Percentiles rank a stretch among this genome's conserved stretches.
Conservation (phyloP, 1,139 yeast genomes). For the Suhomyces maxii region DNA sequence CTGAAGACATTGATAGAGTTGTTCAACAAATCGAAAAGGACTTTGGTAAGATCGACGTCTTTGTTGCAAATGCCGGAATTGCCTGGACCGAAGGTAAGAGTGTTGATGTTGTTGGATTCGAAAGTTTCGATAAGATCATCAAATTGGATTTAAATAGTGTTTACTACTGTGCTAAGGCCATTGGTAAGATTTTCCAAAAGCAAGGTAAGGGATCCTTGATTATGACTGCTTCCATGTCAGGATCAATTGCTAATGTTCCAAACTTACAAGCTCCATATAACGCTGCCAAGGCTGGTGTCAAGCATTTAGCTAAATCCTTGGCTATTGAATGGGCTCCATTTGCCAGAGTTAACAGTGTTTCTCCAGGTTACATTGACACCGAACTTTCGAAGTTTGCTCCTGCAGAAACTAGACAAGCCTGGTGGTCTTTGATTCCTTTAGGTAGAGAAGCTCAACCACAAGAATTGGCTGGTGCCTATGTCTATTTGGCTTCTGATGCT, state of each 20-base stretch:
- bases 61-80: conserved; percentile 90
- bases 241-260: conserved; percentile 78
- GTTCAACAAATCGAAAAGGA: conserved; percentile 62
- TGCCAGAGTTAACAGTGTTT: conserved; percentile 73
- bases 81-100: conserved; percentile 68
- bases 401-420: conserved; percentile 50
- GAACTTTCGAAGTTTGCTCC: conserved; percentile 61
- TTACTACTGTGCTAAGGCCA: conserved; percentile 47
- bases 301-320: conserved; percentile 72
- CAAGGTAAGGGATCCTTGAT: conserved; percentile 72
- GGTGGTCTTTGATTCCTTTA: conserved; percentile 70
- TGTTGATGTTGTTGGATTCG: conserved; percentile 22
- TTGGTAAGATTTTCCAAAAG: conserved; percentile 69
- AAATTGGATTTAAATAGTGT: conserved; percentile 25
- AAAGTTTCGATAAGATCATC: conserved; percentile 20
- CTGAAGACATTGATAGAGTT: conserved; percentile 57
- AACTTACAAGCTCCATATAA: conserved; percentile 85
- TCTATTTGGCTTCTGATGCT: conserved; percentile 80
- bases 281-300: conserved; percentile 83
- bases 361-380: conserved; percentile 80
- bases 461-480: conserved; percentile 81
- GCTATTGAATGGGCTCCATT: conserved; percentile 86
- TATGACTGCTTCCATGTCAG: conserved; percentile 84
- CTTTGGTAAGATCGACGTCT: conserved; percentile 75
- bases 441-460: conserved; percentile 77